Evolutionary conservation across 345 rosid species (phyloP).

Genomic region (Toxicodendron radicans): DNA sequence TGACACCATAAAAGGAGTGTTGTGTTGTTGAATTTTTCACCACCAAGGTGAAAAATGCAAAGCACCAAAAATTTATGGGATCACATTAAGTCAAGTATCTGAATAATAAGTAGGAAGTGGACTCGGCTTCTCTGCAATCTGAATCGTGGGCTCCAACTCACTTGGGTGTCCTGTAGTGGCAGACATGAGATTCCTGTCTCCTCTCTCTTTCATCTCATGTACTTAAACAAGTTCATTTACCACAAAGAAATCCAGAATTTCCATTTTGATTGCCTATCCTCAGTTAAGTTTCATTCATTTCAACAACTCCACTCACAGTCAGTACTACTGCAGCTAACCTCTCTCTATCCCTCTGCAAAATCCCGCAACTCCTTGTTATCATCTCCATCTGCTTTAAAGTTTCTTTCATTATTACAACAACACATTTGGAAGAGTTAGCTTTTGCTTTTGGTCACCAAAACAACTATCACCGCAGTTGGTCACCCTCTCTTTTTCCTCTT

Average conservation of each 20-base stretch:
- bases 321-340: background rate
- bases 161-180: slow-evolving; percentile 35
- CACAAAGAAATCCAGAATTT: background rate
- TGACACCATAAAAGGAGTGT: background rate
- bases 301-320: slow-evolving; percentile 19
- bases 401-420: background rate
- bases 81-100: background rate
- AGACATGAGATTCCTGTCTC: slow-evolving; percentile 33
- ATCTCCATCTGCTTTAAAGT: background rate
- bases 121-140: slow-evolving; percentile 9
- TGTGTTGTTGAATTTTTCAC: background rate
- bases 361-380: background rate
- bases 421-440: slow-evolving; percentile 1
- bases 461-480: slow-evolving; percentile 61
- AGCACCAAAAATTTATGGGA: background rate
- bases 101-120: background rate
- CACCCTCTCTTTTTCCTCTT: slow-evolving; percentile 28
- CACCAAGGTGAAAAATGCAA: slow-evolving; percentile 3
- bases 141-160: slow-evolving; percentile 36
- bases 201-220: background rate
- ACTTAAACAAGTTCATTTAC: background rate
- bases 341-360: background rate
- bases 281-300: slow-evolving; percentile 5
- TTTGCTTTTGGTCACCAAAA: slow-evolving; percentile 53
- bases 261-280: background rate